Evolutionary conservation across 306 rosid species (phyloP), one percentile per base, ranked within the genome.

Genomic region (Prunus dulcis): DNA sequence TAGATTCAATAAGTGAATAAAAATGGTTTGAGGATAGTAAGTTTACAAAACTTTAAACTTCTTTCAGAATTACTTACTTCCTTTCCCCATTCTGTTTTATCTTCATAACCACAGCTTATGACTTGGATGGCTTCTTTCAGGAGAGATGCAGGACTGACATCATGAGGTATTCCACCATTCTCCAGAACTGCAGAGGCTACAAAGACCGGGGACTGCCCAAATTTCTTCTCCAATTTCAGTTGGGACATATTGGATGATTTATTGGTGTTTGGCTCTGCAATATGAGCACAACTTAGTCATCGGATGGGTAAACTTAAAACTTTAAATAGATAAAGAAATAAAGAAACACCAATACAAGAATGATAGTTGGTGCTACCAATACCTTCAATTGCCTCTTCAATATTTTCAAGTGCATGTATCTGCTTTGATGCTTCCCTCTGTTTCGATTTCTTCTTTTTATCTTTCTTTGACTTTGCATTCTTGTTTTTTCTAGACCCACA

Each of bases 61-160:
- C 22, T 52, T 32, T 71, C 6, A 25, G 45, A 27, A 12, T 46
- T 50, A 64, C 90, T 63, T 76, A 95, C 99, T 82, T 95, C 99
- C 83, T 95, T 95, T 78, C 97, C 99, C 99, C 99, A 92, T 30
- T 92, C 97, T 45, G 96, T 88, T 88, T 95, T 95, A 84, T 92
- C 99, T 86, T 92, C 99, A 65, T 92, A 95, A 50, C 99, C 99
- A 69, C 99, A 95, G 78, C 97, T 92, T 78, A 95, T 92, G 63
- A 95, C 99, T 82, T 90, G 99, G 78, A 95, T 88, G 76, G 96
- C 97, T 87, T 95, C 97, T 81, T 90, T 92, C 66, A 95, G 79
- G 69, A 90, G 97, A 45, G 92, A 92, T 47, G 97, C 96, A 73
- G 95, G 89, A 77, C 99, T 89, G 10, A 82, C 80, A 6, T 82